Evolutionary conservation across 164 flowering plant genomes (phyloP), one percentile per base, ranked within the genome.

Genomic region (Saururus chinensis): DNA sequence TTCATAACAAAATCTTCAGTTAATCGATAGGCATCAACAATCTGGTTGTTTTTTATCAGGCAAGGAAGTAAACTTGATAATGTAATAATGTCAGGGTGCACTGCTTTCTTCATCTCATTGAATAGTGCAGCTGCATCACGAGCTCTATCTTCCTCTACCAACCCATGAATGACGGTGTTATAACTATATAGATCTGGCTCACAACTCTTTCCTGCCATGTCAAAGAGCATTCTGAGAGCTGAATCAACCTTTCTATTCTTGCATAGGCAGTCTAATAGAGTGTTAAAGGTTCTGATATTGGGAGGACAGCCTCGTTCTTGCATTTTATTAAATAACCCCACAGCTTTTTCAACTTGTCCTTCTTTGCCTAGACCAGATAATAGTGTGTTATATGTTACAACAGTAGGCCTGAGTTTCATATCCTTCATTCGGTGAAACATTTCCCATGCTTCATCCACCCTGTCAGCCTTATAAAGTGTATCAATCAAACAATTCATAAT

Each of bases 381-480:
- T 68, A 93, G 70, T 9, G 88, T 90, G 74, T 88, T 90, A 78
- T 81, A 93, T 40, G 98, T 93, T 74, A 88, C 97, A 60, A 82
- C 84, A 35, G 92, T 77, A 25, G 98, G 98, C 65, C 64, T 41
- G 66, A 88, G 84, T 61, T 77, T 80, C 86, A 85, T 73, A 37
- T 82, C 83, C 75, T 76, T 81, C 82, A 86, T 75, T 69, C 66
- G 77, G 42, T 60, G 41, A 76, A 84, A 93, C 92, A 88, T 74
- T 63, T 67, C 35, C 98, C 97, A 93, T 48, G 97, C 98, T 61
- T 85, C 92, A 65, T 74, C 77, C 49, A 79, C 84, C 42, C 92
- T 76, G 65, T 66, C 83, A 60, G 78, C 85, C 80, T 90, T 90
- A 78, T 82, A 90, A 67, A 90, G 88, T 9, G 74, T 69, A 69